Conservation (phyloP, 225 moss, liverwort and hornwort genomes). For the Sphagnum tenellum region DNA sequence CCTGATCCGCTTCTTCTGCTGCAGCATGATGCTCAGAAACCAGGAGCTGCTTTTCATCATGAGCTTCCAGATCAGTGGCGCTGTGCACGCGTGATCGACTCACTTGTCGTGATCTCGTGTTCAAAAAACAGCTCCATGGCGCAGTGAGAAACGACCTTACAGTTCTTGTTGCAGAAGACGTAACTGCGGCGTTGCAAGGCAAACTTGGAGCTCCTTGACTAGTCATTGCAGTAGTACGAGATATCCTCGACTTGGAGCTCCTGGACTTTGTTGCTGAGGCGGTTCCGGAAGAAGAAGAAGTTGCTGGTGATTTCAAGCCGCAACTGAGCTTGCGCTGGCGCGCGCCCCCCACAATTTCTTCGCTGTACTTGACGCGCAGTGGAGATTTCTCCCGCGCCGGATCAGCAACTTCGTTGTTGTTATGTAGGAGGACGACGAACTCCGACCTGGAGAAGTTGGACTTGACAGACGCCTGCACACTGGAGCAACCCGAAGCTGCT, state of each 20-base stretch:
- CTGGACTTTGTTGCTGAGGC: not conserved
- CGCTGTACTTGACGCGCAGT: conserved; percentile 44
- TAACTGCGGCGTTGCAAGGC: no score
- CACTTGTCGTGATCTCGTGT: conserved; percentile 12
- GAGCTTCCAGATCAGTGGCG: not conserved
- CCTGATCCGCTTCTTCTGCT: not conserved
- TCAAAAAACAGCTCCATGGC: conserved; percentile 30
- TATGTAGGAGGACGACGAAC: conserved; percentile 35
- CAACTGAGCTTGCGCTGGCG: conserved; percentile 29
- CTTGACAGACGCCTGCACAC: conserved; percentile 8
- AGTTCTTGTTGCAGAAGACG: not conserved
- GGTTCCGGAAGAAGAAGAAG: not conserved
- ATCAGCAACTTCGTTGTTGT: no score
- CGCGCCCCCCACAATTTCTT: conserved; percentile 36
- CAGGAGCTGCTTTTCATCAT: not conserved
- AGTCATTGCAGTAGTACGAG: no score
- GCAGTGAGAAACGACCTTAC: conserved; percentile 7
- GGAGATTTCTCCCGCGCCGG: not conserved
- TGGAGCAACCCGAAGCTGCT: no score
- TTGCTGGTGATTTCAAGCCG: not conserved
- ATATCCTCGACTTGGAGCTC: not conserved
- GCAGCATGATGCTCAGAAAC: conserved; percentile 8
- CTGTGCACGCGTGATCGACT: not conserved
- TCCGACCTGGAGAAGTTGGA: conserved; percentile 79
- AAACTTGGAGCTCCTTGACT: no score